Conservation (phyloP, 345 rosid genomes). For the Linum usitatissimum region DNA sequence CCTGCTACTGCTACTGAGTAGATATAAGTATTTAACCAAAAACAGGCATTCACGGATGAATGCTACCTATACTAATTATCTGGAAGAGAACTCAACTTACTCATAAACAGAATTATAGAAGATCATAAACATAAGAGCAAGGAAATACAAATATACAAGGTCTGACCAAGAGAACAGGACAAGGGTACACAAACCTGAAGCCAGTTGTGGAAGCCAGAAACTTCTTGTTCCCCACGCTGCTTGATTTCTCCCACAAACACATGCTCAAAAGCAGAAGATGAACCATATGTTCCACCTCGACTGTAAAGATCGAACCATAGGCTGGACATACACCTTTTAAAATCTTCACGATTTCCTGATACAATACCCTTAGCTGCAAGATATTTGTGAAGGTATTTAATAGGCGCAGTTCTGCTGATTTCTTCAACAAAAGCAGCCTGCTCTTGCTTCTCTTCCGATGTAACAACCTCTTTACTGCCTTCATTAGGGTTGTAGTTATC, state of each 20-base stretch:
- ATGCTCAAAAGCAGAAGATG: conserved; percentile 95
- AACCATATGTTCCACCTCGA: conserved; percentile 71
- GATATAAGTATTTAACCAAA: background rate
- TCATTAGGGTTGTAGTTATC: conserved; percentile 80
- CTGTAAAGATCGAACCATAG: conserved; percentile 84
- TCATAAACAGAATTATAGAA: background rate
- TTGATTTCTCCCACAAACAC: conserved; percentile 94
- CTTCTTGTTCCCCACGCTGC: conserved; percentile 58
- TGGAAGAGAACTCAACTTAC: background rate
- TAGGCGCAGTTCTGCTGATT: conserved; percentile 78
- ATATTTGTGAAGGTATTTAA: conserved; percentile 72
- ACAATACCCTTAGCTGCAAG: conserved; percentile 46
- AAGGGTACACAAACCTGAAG: conserved; percentile 51
- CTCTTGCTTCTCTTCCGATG: conserved; percentile 81
- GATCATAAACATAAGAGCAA: background rate
- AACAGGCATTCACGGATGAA: no score
- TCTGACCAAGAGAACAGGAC: background rate
- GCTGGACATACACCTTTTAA: conserved; percentile 53
- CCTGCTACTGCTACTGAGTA: background rate
- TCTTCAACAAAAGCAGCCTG: conserved; percentile 85
- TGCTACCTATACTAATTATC: background rate
- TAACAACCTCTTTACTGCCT: conserved; percentile 70
- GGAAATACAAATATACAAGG: background rate
- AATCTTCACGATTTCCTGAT: conserved; percentile 55
- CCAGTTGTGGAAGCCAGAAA: conserved; percentile 94